phyloP scores from a whole-genome alignment of 163 green algal genomes.

The Botryococcus braunii region DNA sequence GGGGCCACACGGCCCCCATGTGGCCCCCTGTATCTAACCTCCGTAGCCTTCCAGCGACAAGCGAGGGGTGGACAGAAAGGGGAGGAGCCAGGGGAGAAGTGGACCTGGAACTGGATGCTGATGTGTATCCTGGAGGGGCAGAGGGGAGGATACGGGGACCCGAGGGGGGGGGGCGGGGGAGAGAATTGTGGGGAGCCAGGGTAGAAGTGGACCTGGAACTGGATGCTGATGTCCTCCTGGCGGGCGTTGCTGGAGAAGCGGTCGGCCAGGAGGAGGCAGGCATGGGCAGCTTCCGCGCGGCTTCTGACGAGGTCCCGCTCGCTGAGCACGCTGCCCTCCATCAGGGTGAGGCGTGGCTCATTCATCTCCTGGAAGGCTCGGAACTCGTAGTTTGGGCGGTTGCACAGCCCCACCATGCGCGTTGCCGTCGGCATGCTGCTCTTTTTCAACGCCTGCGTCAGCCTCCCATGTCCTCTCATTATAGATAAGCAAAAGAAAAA shows the following conservation, averaged over 20 bases:
- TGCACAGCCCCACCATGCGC: conserved; percentile 58
- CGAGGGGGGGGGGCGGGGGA: background rate
- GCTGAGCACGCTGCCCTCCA: conserved; percentile 62
- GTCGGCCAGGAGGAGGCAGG: conserved; percentile 58
- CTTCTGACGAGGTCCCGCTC: conserved; percentile 51
- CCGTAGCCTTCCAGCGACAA: no score
- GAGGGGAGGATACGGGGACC: background rate
- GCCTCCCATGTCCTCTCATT: no score
- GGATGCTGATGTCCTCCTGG: conserved; percentile 66
- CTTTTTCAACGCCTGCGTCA: conserved; percentile 18
- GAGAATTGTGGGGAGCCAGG: background rate
- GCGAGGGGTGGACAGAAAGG: background rate
- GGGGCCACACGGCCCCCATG: background rate
- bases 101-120: conserved; percentile 65
- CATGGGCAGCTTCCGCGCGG: conserved; percentile 30
- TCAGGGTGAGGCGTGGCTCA: conserved; percentile 54
- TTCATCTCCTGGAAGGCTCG: conserved; percentile 76
- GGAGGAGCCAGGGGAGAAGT: background rate
- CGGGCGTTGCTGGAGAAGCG: conserved; percentile 46
- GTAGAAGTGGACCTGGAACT: conserved; percentile 63
- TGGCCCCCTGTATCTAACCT: no score
- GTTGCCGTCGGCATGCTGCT: conserved; percentile 15
- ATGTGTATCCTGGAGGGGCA: no score
- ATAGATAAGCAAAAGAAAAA: no score
- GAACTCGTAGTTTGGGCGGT: conserved; percentile 61